A percentile compares a stretch with the other conserved stretches of the same genome.
Evolutionary conservation across 73 alveolate species (phyloP).

Genomic region (Symbiodinium natans): DNA sequence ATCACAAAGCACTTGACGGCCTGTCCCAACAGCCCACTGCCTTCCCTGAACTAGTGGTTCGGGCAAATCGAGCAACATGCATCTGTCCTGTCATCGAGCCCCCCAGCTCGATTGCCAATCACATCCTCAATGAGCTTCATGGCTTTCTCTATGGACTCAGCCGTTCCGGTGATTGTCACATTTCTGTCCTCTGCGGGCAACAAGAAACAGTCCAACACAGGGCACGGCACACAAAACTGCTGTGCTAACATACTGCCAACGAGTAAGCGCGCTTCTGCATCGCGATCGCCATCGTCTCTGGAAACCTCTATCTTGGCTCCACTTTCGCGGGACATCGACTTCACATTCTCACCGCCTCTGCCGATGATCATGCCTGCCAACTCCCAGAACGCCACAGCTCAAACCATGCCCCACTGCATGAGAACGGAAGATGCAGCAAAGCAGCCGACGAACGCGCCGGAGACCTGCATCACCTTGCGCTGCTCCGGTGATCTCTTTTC

Average conservation of each 20-base stretch:
- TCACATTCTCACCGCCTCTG: conserved; percentile 72
- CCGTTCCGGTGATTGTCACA: conserved; percentile 41
- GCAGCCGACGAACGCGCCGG: conserved; percentile 69
- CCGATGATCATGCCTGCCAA: conserved; percentile 80
- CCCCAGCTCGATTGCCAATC: not conserved
- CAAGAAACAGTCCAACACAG: not conserved
- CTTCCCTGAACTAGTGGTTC: too few species aligned
- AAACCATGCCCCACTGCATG: not conserved
- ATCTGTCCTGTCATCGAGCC: not conserved
- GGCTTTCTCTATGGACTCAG: conserved; percentile 13
- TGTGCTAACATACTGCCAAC: not conserved
- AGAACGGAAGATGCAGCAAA: conserved; percentile 19
- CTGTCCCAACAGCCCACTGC: too few species aligned
- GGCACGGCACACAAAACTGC: not conserved
- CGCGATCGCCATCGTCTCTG: conserved; percentile 66
- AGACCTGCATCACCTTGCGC: conserved; percentile 54
- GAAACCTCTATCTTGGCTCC: conserved; percentile 86
- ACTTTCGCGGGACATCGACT: conserved; percentile 75
- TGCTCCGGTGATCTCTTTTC: conserved; percentile 5
- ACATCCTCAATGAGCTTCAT: not conserved
- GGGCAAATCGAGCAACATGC: too few species aligned
- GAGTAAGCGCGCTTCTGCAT: conserved; percentile 8
- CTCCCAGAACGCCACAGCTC: not conserved
- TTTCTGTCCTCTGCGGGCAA: conserved; percentile 7
- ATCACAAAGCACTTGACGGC: too few species aligned